These are phyloP conservation scores for Pseudogymnoascus sp. DNA, from an alignment of 2,329 filamentous ascomycete species.

Conservation along the genomic window DNA sequence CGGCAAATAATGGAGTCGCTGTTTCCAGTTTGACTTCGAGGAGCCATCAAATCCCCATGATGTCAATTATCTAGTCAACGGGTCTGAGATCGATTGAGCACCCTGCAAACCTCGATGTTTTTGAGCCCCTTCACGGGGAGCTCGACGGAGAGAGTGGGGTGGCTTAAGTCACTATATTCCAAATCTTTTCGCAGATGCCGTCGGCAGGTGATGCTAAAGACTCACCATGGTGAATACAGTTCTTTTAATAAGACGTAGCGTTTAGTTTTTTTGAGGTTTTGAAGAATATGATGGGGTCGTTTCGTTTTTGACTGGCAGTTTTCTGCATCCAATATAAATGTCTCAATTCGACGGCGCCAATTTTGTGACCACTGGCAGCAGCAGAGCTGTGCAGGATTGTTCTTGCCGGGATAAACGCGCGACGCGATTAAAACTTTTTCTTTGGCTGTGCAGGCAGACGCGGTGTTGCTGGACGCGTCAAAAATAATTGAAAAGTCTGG, in stretches of 20 bases:
- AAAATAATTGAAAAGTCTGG: neutral
- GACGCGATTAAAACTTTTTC: slow-evolving; percentile 5
- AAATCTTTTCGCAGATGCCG: slow-evolving; percentile 9
- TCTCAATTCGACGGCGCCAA: neutral
- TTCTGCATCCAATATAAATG: neutral
- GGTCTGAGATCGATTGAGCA: slow-evolving; percentile 6
- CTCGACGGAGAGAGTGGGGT: slow-evolving; percentile 5
- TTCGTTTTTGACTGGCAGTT: neutral
- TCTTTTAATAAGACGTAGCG: slow-evolving; percentile 1
- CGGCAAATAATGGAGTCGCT: neutral
- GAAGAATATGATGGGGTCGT: neutral
- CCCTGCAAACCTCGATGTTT: slow-evolving; percentile 5
- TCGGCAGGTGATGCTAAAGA: slow-evolving; percentile 6
- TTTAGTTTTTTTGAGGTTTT: neutral
- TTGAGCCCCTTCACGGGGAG: neutral
- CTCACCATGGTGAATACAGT: slow-evolving; percentile 9
- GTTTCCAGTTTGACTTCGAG: slow-evolving; percentile 7
- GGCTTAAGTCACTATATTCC: slow-evolving; percentile 7
- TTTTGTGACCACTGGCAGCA: neutral
- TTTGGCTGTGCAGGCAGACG: neutral
- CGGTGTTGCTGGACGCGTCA: neutral
- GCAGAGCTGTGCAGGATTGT: neutral
- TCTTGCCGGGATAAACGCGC: neutral
- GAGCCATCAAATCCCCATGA: slow-evolving; percentile 9
- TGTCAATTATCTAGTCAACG: slow-evolving; percentile 9